Conservation (phyloP, 2,329 filamentous ascomycete genomes). For the Colletotrichum brevisporum region DNA sequence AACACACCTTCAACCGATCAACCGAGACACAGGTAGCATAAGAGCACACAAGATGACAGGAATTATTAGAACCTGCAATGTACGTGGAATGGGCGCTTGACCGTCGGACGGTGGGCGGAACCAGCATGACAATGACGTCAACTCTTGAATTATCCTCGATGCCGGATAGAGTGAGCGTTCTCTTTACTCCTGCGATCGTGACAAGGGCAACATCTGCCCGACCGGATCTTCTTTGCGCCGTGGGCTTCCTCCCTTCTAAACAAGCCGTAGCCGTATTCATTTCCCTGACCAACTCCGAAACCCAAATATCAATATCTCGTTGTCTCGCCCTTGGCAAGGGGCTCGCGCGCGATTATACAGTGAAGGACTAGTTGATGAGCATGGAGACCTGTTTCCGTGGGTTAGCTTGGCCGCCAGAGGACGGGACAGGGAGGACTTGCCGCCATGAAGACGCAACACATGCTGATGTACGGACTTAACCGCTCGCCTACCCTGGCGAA, state of each 20-base stretch:
- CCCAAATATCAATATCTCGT: constrained; percentile 25
- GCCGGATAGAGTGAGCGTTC: not conserved
- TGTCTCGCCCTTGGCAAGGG: constrained; percentile 11
- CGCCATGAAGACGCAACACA: constrained; percentile 95
- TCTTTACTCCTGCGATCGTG: constrained; percentile 16
- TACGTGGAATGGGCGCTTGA: no score
- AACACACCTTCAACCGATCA: no score
- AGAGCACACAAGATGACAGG: no score
- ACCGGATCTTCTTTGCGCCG: constrained; percentile 12
- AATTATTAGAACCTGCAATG: no score
- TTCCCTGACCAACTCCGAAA: constrained; percentile 37
- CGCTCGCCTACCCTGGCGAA: constrained; percentile 92
- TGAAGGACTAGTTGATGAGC: constrained; percentile 27
- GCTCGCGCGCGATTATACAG: constrained; percentile 15
- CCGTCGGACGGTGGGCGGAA: no score
- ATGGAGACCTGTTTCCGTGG: constrained; percentile 22
- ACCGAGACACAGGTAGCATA: no score
- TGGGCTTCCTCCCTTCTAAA: constrained; percentile 24
- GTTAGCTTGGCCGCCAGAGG: constrained; percentile 1
- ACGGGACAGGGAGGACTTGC: constrained; percentile 65
- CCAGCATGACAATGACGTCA: constrained; percentile 6
- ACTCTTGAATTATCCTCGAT: constrained; percentile 27
- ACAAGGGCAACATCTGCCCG: not conserved
- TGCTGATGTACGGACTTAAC: constrained; percentile 93
- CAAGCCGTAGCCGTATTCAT: constrained; percentile 33